Percentiles rank a stretch among this genome's conserved stretches.
Evolutionary conservation across 805 yeast genomes (phyloP).

Genomic region (Ogataea polymorpha): DNA sequence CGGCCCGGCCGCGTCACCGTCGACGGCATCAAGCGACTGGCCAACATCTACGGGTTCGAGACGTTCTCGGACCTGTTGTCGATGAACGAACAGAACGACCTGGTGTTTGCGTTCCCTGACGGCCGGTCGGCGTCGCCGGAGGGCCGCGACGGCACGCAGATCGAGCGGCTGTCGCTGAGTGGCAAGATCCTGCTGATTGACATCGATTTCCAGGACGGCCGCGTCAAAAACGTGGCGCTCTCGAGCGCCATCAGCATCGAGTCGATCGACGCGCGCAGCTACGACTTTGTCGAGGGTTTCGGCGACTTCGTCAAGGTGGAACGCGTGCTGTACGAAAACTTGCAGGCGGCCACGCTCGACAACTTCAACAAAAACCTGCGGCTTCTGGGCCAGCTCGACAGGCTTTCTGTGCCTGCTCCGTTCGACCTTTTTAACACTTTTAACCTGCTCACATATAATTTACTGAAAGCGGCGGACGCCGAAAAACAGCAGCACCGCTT

Average conservation of each 20-base stretch:
- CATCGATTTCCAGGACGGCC: conserved; percentile 31
- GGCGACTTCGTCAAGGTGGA: conserved; percentile 25
- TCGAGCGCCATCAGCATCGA: conserved; percentile 32
- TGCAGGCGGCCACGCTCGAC: conserved; percentile 31
- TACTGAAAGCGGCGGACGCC: conserved; percentile 17
- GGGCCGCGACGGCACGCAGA: conserved; percentile 7
- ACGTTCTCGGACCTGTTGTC: conserved; percentile 34
- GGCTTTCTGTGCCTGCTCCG: conserved; percentile 29
- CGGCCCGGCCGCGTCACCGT: conserved; percentile 36
- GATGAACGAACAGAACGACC: conserved; percentile 35
- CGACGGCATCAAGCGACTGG: conserved; percentile 33
- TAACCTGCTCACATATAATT: conserved; percentile 26
- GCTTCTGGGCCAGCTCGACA: conserved; percentile 31
- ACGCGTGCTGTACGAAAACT: conserved; percentile 26
- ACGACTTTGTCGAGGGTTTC: conserved; percentile 27
- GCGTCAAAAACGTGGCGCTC: conserved; percentile 29
- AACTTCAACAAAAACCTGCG: conserved; percentile 33
- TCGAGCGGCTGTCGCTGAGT: conserved; percentile 32
- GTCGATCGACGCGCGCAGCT: conserved; percentile 23
- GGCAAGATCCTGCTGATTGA: conserved; percentile 37
- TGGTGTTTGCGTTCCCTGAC: conserved; percentile 24
- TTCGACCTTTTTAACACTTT: conserved; percentile 33
- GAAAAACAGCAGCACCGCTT: conserved; percentile 4
- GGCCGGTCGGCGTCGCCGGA: conserved; percentile 21
- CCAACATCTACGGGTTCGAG: conserved; percentile 38